Evolutionary conservation across 2,329 filamentous ascomycete species (phyloP).

Genomic region (Septoria linicola): DNA sequence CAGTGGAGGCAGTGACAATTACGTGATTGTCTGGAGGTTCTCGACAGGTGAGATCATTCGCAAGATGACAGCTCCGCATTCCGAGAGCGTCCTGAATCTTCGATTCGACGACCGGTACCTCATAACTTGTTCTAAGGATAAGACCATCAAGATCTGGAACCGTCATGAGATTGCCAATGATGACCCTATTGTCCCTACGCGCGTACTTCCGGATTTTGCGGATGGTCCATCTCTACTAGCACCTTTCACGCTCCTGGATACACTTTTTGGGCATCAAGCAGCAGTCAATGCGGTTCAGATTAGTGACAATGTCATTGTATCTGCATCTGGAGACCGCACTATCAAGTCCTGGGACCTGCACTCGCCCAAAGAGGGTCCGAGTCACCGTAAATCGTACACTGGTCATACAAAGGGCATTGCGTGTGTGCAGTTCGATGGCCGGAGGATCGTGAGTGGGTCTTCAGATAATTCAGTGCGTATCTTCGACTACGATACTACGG

Average conservation of each 20-base stretch:
- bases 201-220: constrained; percentile 42
- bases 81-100: constrained; percentile 89
- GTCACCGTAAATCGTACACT: constrained; percentile 58
- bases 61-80: constrained; percentile 72
- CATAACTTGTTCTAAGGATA: constrained; percentile 96
- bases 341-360: constrained; percentile 96
- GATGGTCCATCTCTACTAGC: constrained; percentile 52
- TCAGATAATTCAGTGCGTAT: constrained; percentile 96
- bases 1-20: constrained; percentile 88
- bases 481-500: constrained; percentile 80
- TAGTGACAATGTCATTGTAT: constrained; percentile 80
- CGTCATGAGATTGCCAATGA: constrained; percentile 61
- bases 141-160: constrained; percentile 95
- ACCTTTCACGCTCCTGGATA: constrained; percentile 75
- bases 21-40: constrained; percentile 88
- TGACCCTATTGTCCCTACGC: constrained; percentile 39
- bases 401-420: constrained; percentile 95
- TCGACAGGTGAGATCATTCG: constrained; percentile 83
- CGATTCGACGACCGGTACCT: constrained; percentile 88
- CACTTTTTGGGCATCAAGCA: constrained; percentile 78
- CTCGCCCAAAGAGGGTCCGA: constrained; percentile 56
- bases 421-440: constrained; percentile 93
- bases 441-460: constrained; percentile 90
- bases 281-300: constrained; percentile 97
- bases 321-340: constrained; percentile 86